Base-by-base conservation (phyloP, 148 eudicot genomes). In the Persicaria maculosa region DNA sequence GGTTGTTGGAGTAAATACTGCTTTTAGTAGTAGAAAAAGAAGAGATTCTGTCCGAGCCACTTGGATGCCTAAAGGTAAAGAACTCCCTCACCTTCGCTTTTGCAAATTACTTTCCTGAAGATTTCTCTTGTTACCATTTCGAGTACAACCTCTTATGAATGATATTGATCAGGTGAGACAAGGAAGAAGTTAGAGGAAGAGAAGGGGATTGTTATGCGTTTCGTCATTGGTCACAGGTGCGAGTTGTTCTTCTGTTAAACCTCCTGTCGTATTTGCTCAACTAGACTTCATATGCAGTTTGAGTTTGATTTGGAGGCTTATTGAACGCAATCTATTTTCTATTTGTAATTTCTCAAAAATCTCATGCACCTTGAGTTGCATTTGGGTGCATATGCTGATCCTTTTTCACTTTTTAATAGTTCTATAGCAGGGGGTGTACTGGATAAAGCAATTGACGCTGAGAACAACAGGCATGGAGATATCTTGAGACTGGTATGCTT, bases 401-500 rank as follows among this genome's bases (percentile, higher is more conserved):
- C 40, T 6, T 12, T 50, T 20, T 20, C 22, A n/a, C 12, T 12
- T 79, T 45, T 69, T 46, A 36, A 1, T 70, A 83, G 86, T 65
- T 80, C 84, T 58, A 83, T 80, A 62, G 55, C 77, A 53, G 84
- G 86, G 58, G 86, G 86, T 45, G 81, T 84, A 44, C 77, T 84
- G 61, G 86, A 84, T 72, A 84, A 74, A 81, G 86, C 84, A 54
- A 76, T 84, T 70, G 84, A 84, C 73, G 86, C 86, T 78, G 86
- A 84, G 76, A 79, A 81, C 78, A 69, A 20, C 48, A 81, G 76
- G 76, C 81, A 81, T 52, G 84, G 84, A 71, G 86, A 84, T 77
- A 73, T 84, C 74, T 43, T 83, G 75, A 78, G 83, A 68, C 81
- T 83, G 83, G 85, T 83, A 78, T 11, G 68, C 4, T 17, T 47